These are phyloP conservation scores for Tulasnella sp. DNA, from an alignment of 768 basidiomycete genomes.

Conservation along the genomic window DNA sequence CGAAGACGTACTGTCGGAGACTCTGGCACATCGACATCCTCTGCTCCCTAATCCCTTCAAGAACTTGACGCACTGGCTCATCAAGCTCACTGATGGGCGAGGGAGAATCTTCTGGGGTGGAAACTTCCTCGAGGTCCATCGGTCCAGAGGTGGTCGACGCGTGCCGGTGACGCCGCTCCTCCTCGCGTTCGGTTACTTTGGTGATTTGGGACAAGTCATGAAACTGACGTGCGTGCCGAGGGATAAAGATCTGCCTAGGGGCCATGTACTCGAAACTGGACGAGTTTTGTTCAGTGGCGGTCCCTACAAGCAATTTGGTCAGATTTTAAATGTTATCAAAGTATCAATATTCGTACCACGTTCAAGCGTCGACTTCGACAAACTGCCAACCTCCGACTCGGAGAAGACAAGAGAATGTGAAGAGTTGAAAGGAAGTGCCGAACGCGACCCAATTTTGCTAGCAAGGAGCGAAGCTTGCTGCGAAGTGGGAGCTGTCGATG, in stretches of 20 bases:
- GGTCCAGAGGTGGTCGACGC: neutral
- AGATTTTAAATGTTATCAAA: neutral
- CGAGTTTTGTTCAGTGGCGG: neutral
- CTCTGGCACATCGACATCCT: slow-evolving; percentile 96
- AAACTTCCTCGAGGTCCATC: neutral
- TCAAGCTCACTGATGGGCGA: slow-evolving; percentile 47
- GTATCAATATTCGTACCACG: neutral
- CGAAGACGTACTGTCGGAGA: slow-evolving; percentile 87
- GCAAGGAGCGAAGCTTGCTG: neutral
- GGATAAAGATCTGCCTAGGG: slow-evolving; percentile 45
- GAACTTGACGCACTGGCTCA: slow-evolving; percentile 68
- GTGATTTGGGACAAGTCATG: neutral
- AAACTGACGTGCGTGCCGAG: neutral
- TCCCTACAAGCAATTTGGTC: neutral
- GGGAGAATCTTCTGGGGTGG: slow-evolving; percentile 28
- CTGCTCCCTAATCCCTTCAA: slow-evolving; percentile 93
- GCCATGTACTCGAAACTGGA: slow-evolving; percentile 43
- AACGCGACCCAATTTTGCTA: neutral
- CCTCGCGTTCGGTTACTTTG: neutral
- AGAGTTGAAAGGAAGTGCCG: neutral
- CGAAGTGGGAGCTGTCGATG: neutral
- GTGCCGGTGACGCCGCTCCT: neutral
- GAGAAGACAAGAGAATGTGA: neutral
- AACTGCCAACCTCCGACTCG: neutral
- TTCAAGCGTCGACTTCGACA: neutral